phyloP scores from a whole-genome alignment of 2,329 filamentous ascomycete species.

The Aspergillus sp. region DNA sequence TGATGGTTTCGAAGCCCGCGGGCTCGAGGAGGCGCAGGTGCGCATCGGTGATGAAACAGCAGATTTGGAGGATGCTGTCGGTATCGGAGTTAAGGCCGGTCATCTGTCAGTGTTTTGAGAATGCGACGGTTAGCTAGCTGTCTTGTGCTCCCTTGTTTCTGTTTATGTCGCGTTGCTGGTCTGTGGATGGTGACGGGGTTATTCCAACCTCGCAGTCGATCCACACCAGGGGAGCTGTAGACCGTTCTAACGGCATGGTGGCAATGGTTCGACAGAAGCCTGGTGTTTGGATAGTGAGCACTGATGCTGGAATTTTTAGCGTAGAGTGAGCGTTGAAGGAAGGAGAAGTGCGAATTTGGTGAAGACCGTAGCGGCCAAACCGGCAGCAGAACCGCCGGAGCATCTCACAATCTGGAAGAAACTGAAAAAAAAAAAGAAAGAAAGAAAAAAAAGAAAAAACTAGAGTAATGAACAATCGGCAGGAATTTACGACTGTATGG shows the following conservation, averaged over 20 bases:
- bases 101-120: conserved; percentile 55
- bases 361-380: conserved; percentile 5
- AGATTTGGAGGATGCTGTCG: conserved; percentile 85
- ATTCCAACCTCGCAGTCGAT: conserved; percentile 63
- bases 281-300: background rate
- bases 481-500: too few species aligned
- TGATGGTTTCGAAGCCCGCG: conserved; percentile 67
- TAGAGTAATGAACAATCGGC: background rate
- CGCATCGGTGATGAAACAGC: conserved; percentile 80
- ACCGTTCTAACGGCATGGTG: conserved; percentile 40
- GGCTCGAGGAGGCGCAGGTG: conserved; percentile 68
- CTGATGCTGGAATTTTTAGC: background rate
- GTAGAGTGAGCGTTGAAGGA: background rate
- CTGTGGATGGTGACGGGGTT: background rate
- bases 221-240: conserved; percentile 67
- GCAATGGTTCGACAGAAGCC: background rate
- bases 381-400: background rate
- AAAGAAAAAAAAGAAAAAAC: background rate
- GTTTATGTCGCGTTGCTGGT: too few species aligned
- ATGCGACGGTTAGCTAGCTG: background rate
- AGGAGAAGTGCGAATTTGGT: conserved; percentile 12
- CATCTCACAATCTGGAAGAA: background rate
- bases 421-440: background rate
- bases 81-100: conserved; percentile 70
- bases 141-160: background rate